A percentile compares a stretch with the other conserved stretches of the same genome.
Evolutionary conservation across 768 basidiomycete genomes (phyloP).

Genomic region (Asterophora lycoperdoides): DNA sequence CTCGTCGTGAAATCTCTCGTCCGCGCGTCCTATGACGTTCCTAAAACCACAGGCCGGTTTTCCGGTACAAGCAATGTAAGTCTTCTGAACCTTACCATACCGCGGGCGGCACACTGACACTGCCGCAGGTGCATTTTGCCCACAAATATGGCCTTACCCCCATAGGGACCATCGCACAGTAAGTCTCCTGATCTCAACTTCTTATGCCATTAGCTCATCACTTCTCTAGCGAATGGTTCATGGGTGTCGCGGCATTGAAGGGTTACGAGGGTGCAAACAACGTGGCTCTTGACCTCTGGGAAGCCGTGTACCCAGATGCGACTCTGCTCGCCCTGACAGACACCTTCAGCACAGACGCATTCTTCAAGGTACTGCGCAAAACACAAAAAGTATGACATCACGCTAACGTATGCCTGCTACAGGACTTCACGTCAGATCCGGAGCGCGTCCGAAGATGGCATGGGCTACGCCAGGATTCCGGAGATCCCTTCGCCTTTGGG

Average conservation of each 20-base stretch:
- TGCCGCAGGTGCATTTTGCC: conserved; percentile 75
- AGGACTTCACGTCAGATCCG: conserved; percentile 59
- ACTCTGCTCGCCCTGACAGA: conserved; percentile 85
- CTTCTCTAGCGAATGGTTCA: conserved; percentile 75
- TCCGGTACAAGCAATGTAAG: conserved; percentile 87
- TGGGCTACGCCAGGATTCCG: conserved; percentile 90
- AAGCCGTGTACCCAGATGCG: conserved; percentile 57
- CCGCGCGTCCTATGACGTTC: conserved; percentile 52
- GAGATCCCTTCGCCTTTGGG: conserved; percentile 82
- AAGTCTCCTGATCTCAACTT: conserved; percentile 25
- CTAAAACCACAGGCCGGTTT: conserved; percentile 47
- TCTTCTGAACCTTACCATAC: not conserved
- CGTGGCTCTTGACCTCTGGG: conserved; percentile 81
- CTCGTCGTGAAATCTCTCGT: conserved; percentile 66
- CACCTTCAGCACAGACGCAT: conserved; percentile 85
- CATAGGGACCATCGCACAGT: conserved; percentile 87
- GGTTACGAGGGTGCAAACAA: conserved; percentile 80
- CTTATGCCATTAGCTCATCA: not conserved
- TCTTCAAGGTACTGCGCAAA: conserved; percentile 63
- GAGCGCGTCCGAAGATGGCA: conserved; percentile 69
- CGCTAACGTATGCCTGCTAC: not conserved
- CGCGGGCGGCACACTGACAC: conserved; percentile 4
- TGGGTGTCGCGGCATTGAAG: conserved; percentile 82
- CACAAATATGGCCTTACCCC: conserved; percentile 60
- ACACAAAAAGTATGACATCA: not conserved